Evolutionary conservation across 495 filamentous ascomycete genomes (phyloP), one percentile per base, ranked within the genome.

Genomic region (Penicillium alfredii): DNA sequence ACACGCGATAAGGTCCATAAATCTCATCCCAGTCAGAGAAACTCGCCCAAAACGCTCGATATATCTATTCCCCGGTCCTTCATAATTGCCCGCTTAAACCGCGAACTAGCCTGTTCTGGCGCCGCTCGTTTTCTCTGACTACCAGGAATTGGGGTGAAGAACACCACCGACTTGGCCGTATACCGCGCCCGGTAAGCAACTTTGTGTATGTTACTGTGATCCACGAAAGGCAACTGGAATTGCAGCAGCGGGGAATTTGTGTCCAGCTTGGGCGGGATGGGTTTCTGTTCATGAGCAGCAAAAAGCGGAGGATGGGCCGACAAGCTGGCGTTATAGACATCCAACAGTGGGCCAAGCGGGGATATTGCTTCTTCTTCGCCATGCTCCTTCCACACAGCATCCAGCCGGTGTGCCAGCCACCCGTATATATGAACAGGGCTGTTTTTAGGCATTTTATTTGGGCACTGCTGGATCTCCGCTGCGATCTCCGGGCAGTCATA

Each of bases 21-120:
- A n/a, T n/a, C n/a, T n/a, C n/a, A n/a, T n/a, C n/a, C n/a, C n/a
- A n/a, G n/a, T n/a, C n/a, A n/a, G n/a, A n/a, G n/a, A n/a, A n/a
- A n/a, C 23, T 25, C 23, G 5, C 3, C 23, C 37, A 61, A 38
- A n/a, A 53, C 23, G 24, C 45, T 38, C 0, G 38, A 35, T 1
- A 61, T 45, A 33, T 55, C 48, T 14, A 38, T 47, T 7, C 33
- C 34, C 19, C 45, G 44, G 8, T 45, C 40, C 32, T 42, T 59
- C 58, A 59, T 62, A 10, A 57, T 44, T 2, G 46, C 43, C 36
- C 40, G 4, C 15, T 35, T 44, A 17, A 12, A 34, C 33, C 42
- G 40, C 11, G 30, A 28, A 9, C 14, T 16, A 30, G 15, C 11
- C 3, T 18, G 26, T 30, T 30, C 20, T n/a, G 20, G 13, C 6